Base-by-base conservation (phyloP, 2,329 filamentous ascomycete species). In the Ophiostoma sp. region DNA sequence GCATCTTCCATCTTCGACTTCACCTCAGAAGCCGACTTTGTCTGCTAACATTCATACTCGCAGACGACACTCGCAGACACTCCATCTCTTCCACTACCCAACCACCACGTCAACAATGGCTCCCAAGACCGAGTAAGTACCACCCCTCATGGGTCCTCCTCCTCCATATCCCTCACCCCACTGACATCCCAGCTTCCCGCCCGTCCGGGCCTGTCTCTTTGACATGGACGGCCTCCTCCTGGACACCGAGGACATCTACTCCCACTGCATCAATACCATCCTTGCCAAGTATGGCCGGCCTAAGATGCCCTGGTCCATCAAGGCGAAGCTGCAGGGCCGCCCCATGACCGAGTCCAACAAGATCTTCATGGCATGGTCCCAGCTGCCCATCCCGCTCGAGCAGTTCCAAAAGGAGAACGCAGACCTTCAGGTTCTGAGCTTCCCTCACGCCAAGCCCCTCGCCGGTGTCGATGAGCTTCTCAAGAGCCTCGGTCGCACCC, bases 211-310 rank as follows among this genome's bases (percentile, higher is more conserved):
- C 75, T 97, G 94, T 80, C 89, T 99, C 74, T 98, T 99, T 79
- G 95, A 99, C 83, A 97, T 98, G 94, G 95, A 99, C 80, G 95
- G 95, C 72, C 89, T 99, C 48, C 87, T 99, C 27, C 91, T 99
- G 77, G 89, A 98, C 80, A 93, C 92, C 44, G 95, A 98, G 83
- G 95, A 98, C 76, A 80, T 88, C 70, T 98, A 98, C 83, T 95
- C 93, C 0, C 78, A 86, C 35, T 90, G 91, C 80, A 90, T 93
- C 72, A 97, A 99, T 81, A 83, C 87, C 33, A 86, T 98, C 52
- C 89, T 99, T 54, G 83, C 85, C 70, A 88, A 90, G 77, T 92
- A 95, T 79, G 86, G 85, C 76, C 88, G 87, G 67, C 90, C 92
- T 0, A 78, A 82, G 17, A 83, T 98, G n/a, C 94, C 95, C 0